phyloP scores from a whole-genome alignment of 768 basidiomycete species.

The Termitomyces sp. region DNA sequence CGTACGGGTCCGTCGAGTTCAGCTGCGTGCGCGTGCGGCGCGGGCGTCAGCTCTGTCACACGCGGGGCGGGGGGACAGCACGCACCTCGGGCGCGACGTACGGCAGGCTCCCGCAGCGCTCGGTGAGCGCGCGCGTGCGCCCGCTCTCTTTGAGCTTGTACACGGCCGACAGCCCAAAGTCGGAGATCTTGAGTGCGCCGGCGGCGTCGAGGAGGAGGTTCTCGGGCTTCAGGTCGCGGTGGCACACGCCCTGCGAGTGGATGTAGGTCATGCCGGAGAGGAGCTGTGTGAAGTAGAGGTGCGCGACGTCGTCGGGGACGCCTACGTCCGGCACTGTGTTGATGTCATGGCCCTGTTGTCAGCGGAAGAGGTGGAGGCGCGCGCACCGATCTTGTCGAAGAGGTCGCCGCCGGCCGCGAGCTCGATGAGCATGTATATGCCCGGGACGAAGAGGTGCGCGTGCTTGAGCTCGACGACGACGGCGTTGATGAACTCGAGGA shows the following conservation, averaged over 20 bases:
- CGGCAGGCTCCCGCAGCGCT: constrained; percentile 5
- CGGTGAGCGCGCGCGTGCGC: constrained; percentile 49
- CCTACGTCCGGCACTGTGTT: constrained; percentile 96
- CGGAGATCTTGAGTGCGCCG: constrained; percentile 88
- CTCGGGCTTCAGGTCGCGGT: constrained; percentile 96
- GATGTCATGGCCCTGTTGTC: no score
- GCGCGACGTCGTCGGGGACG: constrained; percentile 80
- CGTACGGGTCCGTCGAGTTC: constrained; percentile 61
- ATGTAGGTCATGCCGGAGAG: constrained; percentile 87
- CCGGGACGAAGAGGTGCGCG: constrained; percentile 60
- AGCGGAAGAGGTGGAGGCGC: no score
- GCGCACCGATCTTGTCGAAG: constrained; percentile 96
- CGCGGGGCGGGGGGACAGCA: no score
- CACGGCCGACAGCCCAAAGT: constrained; percentile 92
- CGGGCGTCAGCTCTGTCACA: no score
- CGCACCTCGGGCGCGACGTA: constrained; percentile 10
- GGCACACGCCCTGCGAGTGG: constrained; percentile 87
- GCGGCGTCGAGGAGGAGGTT: constrained; percentile 84
- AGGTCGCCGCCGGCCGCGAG: constrained; percentile 91
- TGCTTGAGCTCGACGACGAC: constrained; percentile 69
- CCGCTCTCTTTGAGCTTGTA: constrained; percentile 82
- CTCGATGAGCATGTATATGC: constrained; percentile 91
- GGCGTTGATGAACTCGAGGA: constrained; percentile 82
- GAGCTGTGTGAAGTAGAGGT: constrained; percentile 87
- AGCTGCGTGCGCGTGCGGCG: constrained; percentile 39